Evolutionary conservation across 345 rosid genomes (phyloP).

Genomic region (Aquilaria yunnanensis): DNA sequence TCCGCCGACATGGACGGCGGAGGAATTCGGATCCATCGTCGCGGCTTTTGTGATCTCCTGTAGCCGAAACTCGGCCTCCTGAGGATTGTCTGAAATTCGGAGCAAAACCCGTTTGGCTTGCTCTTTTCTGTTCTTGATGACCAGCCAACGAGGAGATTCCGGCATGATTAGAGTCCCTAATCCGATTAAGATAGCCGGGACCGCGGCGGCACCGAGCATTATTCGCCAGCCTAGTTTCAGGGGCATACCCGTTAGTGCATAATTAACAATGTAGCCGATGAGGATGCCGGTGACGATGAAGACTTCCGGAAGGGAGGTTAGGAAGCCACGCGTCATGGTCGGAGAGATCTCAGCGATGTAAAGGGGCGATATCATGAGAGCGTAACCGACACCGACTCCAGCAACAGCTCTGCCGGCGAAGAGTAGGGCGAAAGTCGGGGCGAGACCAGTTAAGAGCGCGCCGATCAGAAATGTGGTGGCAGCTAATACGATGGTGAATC

Average conservation of each 20-base stretch:
- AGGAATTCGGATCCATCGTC: neutral
- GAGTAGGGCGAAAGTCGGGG: conserved; percentile 38
- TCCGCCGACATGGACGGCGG: conserved; percentile 16
- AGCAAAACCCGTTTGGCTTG: conserved; percentile 35
- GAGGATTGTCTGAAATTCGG: conserved; percentile 30
- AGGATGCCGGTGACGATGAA: conserved; percentile 42
- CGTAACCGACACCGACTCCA: conserved; percentile 51
- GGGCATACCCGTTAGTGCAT: conserved; percentile 33
- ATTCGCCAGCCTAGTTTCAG: conserved; percentile 34
- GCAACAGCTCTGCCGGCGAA: conserved; percentile 48
- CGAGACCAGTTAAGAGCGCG: conserved; percentile 49
- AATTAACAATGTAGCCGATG: conserved; percentile 41
- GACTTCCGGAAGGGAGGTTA: conserved; percentile 54
- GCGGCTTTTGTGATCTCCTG: conserved; percentile 25
- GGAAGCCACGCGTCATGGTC: conserved; percentile 38
- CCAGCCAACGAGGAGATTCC: conserved; percentile 58
- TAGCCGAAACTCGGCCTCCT: conserved; percentile 40
- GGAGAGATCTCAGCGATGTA: conserved; percentile 56
- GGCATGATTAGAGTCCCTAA: conserved; percentile 31
- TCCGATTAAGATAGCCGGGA: conserved; percentile 30
- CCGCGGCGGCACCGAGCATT: conserved; percentile 45
- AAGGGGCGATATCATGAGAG: conserved; percentile 64
- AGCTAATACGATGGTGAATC: conserved; percentile 46
- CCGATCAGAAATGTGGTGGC: conserved; percentile 44
- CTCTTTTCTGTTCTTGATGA: conserved; percentile 32